These are phyloP conservation scores for Morella rubra DNA, from an alignment of 306 rosid species.

Conservation along the genomic window DNA sequence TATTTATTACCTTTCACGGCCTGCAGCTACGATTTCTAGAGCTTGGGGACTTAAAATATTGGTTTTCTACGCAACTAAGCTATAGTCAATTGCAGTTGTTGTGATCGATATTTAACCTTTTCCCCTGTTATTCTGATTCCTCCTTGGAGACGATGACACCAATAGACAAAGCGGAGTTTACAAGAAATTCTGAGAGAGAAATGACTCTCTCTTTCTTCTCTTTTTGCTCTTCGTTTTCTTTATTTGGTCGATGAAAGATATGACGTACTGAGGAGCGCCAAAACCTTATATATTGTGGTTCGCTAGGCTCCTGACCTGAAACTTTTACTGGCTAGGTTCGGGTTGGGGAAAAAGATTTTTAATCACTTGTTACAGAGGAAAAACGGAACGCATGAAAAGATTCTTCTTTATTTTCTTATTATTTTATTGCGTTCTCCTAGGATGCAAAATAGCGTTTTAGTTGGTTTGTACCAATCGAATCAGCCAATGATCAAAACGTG, in stretches of 20 bases:
- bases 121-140: conserved; percentile 13
- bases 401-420: not conserved
- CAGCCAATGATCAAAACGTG: not conserved
- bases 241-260: conserved; percentile 23
- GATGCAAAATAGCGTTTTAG: not conserved
- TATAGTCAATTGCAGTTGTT: conserved; percentile 15
- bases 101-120: not conserved
- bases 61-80: not conserved
- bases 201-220: not conserved
- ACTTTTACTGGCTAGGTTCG: not conserved
- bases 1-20: not conserved
- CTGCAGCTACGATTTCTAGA: conserved; percentile 3
- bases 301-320: not conserved
- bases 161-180: conserved; percentile 26
- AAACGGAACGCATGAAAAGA: no score
- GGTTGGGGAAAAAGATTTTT: not conserved
- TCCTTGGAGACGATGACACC: conserved; percentile 25
- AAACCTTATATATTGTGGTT: conserved; percentile 9
- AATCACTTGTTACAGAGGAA: no score
- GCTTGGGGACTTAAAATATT: conserved; percentile 4
- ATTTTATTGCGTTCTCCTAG: not conserved
- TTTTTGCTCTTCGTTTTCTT: not conserved
- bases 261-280: not conserved
- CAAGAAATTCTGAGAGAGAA: conserved; percentile 27
- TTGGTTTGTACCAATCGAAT: not conserved